Evolutionary conservation across 176 grass and related monocot species (phyloP).

Genomic region (Oryza nivara): DNA sequence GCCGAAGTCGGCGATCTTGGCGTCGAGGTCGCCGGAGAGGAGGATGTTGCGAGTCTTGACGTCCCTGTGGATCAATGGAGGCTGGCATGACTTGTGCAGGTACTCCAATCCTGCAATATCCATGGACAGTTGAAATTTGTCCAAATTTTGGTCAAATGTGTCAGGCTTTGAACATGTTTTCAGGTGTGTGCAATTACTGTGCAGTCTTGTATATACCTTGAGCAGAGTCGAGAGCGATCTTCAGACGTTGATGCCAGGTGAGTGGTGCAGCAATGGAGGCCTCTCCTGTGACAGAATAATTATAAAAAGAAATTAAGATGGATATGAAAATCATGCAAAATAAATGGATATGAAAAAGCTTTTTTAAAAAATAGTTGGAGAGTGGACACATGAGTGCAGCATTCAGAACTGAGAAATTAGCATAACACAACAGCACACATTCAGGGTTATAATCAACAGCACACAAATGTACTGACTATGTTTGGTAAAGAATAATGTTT

Average conservation of each 20-base stretch:
- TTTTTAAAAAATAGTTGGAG: too few relatives aligned
- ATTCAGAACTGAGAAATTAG: neutral
- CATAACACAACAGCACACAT: neutral
- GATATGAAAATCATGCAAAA: neutral
- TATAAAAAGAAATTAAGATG: neutral
- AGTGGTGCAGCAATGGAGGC: slow-evolving; percentile 22
- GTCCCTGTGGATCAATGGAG: slow-evolving; percentile 58
- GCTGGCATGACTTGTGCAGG: slow-evolving; percentile 55
- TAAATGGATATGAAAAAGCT: too few relatives aligned
- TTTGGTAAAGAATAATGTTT: too few relatives aligned
- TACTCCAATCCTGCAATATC: slow-evolving; percentile 56
- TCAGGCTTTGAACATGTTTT: neutral
- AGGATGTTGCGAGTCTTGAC: slow-evolving; percentile 64
- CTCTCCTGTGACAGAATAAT: slow-evolving; percentile 27
- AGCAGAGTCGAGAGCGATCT: slow-evolving; percentile 57
- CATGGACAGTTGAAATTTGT: neutral
- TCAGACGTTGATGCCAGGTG: slow-evolving; percentile 58
- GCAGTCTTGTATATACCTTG: slow-evolving; percentile 33
- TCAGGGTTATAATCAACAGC: neutral
- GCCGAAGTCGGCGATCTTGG: slow-evolving; percentile 62
- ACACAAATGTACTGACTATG: too few relatives aligned
- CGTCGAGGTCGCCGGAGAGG: slow-evolving; percentile 31
- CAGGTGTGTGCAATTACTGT: neutral
- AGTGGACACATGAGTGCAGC: neutral
- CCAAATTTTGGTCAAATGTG: neutral